Base-by-base conservation (phyloP, 768 basidiomycete genomes). In the Favolaschia claudopus region DNA sequence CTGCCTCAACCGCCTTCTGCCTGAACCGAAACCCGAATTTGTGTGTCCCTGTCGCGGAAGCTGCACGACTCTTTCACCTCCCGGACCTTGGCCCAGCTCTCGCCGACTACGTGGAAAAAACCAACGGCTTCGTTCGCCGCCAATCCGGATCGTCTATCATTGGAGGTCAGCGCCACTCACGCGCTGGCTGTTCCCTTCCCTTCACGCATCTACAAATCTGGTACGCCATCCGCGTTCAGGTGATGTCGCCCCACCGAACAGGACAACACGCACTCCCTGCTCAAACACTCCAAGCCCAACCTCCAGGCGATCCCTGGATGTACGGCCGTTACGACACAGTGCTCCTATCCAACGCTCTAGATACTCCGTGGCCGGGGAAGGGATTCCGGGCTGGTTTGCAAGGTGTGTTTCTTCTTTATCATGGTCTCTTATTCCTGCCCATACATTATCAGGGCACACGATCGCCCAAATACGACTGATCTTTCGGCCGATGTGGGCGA, bases 41-140 rank as follows among this genome's bases (percentile, higher is more conserved):
- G 25, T 27, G 48, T 20, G 64, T 71, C 29, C 28, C 60, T 5
- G 48, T 76, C 20, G 53, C 69, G 15, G 51, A 66, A 20, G 66
- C 61, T 8, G 63, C 70, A 5, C 13, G 40, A 10, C 44, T 55
- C 19, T 76, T 64, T 52, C 13, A 51, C 14, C 45, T 77, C 17
- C 64, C 62, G 6, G 71, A 74, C 55, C 69, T 76, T 20, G 62
- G 52, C 9, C 36, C 67, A 1, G 71, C 71, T 7, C 62, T 76
- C 9, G 55, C 56, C 9, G 56, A 70, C 46, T 73, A 67, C 46
- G 40, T 67, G 27, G 38, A 43, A 17, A 50, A 29, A 20, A 37
- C 29, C 38, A 32, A 15, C 28, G n/a, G n/a, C n/a, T n/a, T n/a
- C n/a, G n/a, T 25, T 13, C 29, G 3, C 10, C 12, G 19, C 14